Percentiles rank a stretch among this genome's conserved stretches.
These are phyloP conservation scores for Larix kaempferi DNA, from an alignment of 75 land plant species.

Conservation along the genomic window DNA sequence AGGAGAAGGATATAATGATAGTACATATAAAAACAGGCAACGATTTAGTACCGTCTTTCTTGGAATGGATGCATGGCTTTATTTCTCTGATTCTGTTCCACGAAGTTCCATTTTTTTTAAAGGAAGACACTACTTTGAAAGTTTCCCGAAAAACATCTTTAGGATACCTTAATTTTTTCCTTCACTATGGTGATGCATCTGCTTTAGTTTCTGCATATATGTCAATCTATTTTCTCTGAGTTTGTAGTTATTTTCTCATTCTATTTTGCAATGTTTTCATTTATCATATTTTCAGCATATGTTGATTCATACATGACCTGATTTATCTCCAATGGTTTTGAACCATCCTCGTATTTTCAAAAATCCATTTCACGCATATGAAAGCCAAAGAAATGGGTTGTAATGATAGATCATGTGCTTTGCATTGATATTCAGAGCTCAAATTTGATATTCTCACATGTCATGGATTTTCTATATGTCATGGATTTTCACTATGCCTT, in stretches of 20 bases:
- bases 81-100: background rate
- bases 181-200: background rate
- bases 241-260: background rate
- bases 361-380: background rate
- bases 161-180: background rate
- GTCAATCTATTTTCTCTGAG: too few species aligned
- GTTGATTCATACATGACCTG: background rate
- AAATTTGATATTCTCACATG: too few species aligned
- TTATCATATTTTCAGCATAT: background rate
- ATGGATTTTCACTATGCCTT: too few species aligned
- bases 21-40: conserved; percentile 22
- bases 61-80: background rate
- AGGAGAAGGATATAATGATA: conserved; percentile 22
- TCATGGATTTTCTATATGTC: too few species aligned
- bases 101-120: background rate
- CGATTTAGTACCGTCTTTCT: conserved; percentile 26
- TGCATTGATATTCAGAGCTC: background rate
- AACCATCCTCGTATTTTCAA: background rate
- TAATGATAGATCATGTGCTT: background rate
- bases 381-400: background rate
- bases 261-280: background rate
- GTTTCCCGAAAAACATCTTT: background rate
- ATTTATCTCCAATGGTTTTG: background rate
- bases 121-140: background rate
- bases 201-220: background rate